Base-by-base conservation (phyloP, 1,139 yeast species). In the Pichia sp. region DNA sequence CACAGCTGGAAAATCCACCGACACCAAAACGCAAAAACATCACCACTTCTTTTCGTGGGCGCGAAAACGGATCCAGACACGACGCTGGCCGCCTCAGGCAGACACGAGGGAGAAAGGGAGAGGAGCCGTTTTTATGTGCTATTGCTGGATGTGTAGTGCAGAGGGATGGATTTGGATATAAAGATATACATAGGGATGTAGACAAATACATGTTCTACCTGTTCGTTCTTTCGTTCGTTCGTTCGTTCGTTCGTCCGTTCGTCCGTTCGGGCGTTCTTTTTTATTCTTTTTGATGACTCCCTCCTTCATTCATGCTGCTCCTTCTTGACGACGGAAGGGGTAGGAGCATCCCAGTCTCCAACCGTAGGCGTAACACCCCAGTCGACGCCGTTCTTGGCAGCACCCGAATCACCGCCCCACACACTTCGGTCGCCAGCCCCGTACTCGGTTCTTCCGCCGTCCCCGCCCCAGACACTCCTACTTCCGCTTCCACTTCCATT, bases 381-480 rank as follows among this genome's bases (percentile, higher is more conserved):
- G 46, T 71, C 74, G 40, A 44, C 52, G 2, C 51, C 44, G 33
- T 48, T 48, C 5, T 42, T 51, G 20, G 31, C 20, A 17, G 24
- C 36, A 1, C 55, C 46, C n/a, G 61, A 47, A 38, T 64, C 67
- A 4, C 67, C 72, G 55, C 73, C 74, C 79, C 79, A 75, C 17
- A 75, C 71, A 49, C 71, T 71, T n/a, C 76, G 77, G 38, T 50
- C 52, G 10, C 75, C 75, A 4, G 79, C 71, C 53, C 80, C 77
- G 3, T 80, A 80, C 1, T 85, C 83, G 2, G 83, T 79, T 58
- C 75, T 75, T 38, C 83, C 83, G 64, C 77, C 77, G 75, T 58
- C 55, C 7, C 57, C 75, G 75, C 10, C 80, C 77, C 16, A 80
- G 77, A 1, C 76, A 2, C 77, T 72, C 52, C 71, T 67, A 17